Base-by-base conservation (phyloP, 2,329 filamentous ascomycete species). In the Aspergillus niger region DNA sequence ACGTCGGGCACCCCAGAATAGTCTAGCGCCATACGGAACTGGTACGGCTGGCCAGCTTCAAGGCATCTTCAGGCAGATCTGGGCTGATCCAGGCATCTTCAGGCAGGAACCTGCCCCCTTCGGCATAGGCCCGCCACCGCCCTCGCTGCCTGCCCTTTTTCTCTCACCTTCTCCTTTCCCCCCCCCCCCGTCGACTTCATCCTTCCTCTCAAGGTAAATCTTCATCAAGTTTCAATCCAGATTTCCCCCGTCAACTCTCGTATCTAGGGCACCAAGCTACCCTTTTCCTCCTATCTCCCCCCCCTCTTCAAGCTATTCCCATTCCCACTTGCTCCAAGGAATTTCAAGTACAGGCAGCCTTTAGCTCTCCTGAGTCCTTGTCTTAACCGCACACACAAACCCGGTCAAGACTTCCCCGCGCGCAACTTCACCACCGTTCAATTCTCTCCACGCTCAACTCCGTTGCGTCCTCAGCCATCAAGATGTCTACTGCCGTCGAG, bases 181-280 rank as follows among this genome's bases (percentile, higher is more conserved):
- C 52, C 63, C 63, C 59, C 60, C 60, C 56, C 55, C 58, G 58
- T 62, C 60, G 59, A 63, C 65, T 56, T 66, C 63, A 62, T 67
- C 64, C 63, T 68, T 64, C 64, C 64, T 66, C 61, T 49, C 61
- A 66, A 67, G 61, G 61, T 55, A 67, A 68, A 67, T 65, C 65
- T 62, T 63, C 58, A 67, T 65, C 62, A 43, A 57, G 52, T 63
- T 58, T 57, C 63, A 60, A 13, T 13, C 28, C 61, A 63, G 61
- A 62, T 60, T 67, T 70, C 67, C 57, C 64, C 65, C 60, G 64
- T 68, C 63, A 67, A 70, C 55, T 64, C 65, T 39, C 50, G 77
- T 88, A 81, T 82, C 90, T 92, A 92, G 90, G 90, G 90, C 90
- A 91, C 90, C 81, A 86, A 92, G 90, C 90, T 91, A 92, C 90